Percentiles rank a stretch among this genome's conserved stretches.
phyloP scores from a whole-genome alignment of 495 filamentous ascomycete species.

The Aspergillus bridgeri region DNA sequence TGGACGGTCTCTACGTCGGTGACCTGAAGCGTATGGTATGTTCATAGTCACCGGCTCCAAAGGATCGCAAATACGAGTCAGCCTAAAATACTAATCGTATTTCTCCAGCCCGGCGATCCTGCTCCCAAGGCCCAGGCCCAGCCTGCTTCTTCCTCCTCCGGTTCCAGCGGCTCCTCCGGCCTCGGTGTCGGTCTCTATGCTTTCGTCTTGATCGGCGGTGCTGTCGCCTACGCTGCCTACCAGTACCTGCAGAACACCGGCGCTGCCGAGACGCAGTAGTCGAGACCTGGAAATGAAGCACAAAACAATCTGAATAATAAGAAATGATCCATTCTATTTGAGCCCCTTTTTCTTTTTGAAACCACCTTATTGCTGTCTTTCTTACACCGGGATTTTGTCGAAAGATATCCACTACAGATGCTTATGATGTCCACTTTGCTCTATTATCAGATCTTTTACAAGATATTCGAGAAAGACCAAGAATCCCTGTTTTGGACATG shows the following conservation, averaged over 20 bases:
- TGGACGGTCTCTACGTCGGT: slow-evolving; percentile 75
- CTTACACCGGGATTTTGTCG: slow-evolving; percentile 11
- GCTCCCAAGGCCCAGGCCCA: slow-evolving; percentile 60
- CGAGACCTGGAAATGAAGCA: background rate
- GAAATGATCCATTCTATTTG: slow-evolving; percentile 12
- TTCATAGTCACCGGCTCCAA: slow-evolving; percentile 9
- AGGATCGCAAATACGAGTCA: slow-evolving; percentile 4
- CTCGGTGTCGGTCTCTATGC: slow-evolving; percentile 81
- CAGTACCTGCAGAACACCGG: slow-evolving; percentile 73
- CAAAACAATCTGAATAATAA: slow-evolving; percentile 9
- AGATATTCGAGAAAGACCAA: slow-evolving; percentile 2
- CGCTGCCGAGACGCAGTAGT: slow-evolving; percentile 30
- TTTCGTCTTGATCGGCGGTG: slow-evolving; percentile 71
- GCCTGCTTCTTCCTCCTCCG: slow-evolving; percentile 44
- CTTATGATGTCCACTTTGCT: slow-evolving; percentile 7
- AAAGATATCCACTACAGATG: slow-evolving; percentile 19
- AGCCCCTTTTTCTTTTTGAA: slow-evolving; percentile 11
- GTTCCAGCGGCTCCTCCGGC: slow-evolving; percentile 44
- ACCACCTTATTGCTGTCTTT: slow-evolving; percentile 9
- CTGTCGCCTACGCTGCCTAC: slow-evolving; percentile 77
- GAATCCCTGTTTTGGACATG: background rate
- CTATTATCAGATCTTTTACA: background rate
- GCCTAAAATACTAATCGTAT: slow-evolving; percentile 6
- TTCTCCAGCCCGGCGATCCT: slow-evolving; percentile 76
- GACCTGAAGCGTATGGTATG: slow-evolving; percentile 81